phyloP scores from a whole-genome alignment of 2,329 filamentous ascomycete genomes.

The Arthrobotrys pseudoclavata region DNA sequence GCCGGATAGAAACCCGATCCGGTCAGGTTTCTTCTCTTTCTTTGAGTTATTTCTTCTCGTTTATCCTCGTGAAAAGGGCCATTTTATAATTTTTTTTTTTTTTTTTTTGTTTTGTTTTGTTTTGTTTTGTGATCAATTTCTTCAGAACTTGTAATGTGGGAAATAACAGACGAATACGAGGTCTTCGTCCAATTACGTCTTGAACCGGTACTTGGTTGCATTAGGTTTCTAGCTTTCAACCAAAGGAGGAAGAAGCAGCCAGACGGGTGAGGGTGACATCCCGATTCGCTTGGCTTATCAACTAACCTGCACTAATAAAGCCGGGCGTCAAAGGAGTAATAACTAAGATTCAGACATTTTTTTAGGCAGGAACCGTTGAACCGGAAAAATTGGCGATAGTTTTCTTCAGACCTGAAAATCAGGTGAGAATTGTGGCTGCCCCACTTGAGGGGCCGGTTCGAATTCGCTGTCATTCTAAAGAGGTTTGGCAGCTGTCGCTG shows the following conservation, averaged over 20 bases:
- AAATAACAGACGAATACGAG: constrained; percentile 61
- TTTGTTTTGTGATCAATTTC: constrained; percentile 48
- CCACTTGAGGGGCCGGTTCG: constrained; percentile 17
- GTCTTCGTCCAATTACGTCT: constrained; percentile 55
- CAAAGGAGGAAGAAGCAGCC: constrained; percentile 53
- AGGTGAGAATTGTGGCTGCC: constrained; percentile 48
- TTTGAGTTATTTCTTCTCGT: constrained; percentile 48
- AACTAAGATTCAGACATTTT: constrained; percentile 31
- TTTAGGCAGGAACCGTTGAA: constrained; percentile 50
- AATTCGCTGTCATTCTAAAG: constrained; percentile 25
- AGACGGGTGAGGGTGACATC: constrained; percentile 60
- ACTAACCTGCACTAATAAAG: constrained; percentile 58
- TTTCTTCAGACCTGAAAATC: constrained; percentile 46
- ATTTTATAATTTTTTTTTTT: constrained; percentile 27
- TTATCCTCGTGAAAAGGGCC: constrained; percentile 30
- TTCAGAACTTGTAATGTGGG: constrained; percentile 41
- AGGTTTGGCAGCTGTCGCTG: constrained; percentile 36
- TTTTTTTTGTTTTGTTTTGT: neutral
- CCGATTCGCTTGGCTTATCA: constrained; percentile 58
- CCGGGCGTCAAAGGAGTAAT: constrained; percentile 58
- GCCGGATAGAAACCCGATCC: constrained; percentile 56
- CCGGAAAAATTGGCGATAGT: constrained; percentile 55
- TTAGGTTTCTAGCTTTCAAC: constrained; percentile 52
- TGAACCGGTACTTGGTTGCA: constrained; percentile 57
- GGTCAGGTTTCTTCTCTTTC: constrained; percentile 13